A percentile compares a stretch with the other conserved stretches of the same genome.
Conservation (phyloP, 1,284 basidiomycete genomes). For the Cutaneotrichosporon curvatum region DNA sequence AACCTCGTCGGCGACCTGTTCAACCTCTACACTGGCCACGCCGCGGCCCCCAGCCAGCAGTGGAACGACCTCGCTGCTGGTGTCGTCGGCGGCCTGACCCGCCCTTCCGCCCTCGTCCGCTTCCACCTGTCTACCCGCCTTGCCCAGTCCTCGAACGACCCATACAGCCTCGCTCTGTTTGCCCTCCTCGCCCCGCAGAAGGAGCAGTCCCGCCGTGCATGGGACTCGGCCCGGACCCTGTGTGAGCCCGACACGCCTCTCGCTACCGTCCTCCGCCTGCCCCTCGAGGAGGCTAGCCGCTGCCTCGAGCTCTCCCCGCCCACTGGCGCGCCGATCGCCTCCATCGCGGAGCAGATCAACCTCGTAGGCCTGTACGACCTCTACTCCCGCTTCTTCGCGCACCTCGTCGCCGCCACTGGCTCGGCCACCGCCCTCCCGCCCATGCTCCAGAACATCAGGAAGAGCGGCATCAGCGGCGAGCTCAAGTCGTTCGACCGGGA, state of each 20-base stretch:
- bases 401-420: conserved; percentile 32
- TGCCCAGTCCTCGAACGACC: conserved; percentile 20
- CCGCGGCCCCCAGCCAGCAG: conserved; percentile 7
- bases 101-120: conserved; percentile 14
- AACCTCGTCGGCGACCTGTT: conserved; percentile 19
- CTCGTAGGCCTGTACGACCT: conserved; percentile 43
- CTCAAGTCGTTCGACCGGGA: conserved; percentile 31
- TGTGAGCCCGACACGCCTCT: conserved; percentile 26
- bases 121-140: conserved; percentile 30
- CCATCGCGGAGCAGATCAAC: conserved; percentile 43
- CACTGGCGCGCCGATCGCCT: conserved; percentile 33
- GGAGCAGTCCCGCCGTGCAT: conserved; percentile 21
- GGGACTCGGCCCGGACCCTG: conserved; percentile 30
- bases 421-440: conserved; percentile 19
- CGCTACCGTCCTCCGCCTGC: conserved; percentile 32
- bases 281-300: conserved; percentile 31
- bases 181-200: conserved; percentile 30
- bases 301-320: conserved; percentile 27
- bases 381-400: conserved; percentile 39
- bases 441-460: conserved; percentile 28
- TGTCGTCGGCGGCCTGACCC: conserved; percentile 22
- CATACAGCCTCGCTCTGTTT: conserved; percentile 35
- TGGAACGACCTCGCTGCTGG: conserved; percentile 28
- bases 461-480: conserved; percentile 18
- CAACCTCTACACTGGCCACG: conserved; percentile 6